Evolutionary conservation across 805 yeast genomes (phyloP), one percentile per base, ranked within the genome.

Genomic region (Ogataea neopini): DNA sequence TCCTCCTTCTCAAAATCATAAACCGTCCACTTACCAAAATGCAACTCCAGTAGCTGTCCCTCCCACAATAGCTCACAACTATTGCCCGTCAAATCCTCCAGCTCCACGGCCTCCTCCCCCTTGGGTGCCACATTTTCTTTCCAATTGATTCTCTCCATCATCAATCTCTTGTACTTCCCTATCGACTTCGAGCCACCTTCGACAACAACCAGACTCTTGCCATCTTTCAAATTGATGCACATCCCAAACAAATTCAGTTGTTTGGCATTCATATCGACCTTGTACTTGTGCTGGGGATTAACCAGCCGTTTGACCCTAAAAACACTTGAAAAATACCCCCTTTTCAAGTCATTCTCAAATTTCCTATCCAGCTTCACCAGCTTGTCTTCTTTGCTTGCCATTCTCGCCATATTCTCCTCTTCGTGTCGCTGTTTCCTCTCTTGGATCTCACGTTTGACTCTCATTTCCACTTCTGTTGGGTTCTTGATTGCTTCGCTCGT

Each of bases 401-500:
- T 83, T 29, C 98, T 72, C 6, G 67, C 79, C 42, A 74, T 74
- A 63, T 94, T 94, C 14, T 63, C 74, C 34, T 64, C 66, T 51
- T 77, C 72, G 67, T 94, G 99, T 33, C 68, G 64, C 11, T 66
- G 52, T 28, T 68, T 70, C 25, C 99, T 72, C 37, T 79, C 77
- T 33, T 76, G 81, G 3, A 89, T 85, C 51, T 91, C 94, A 19
- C 70, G 64, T 37, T 78, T 72, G 0, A 94, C 97, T 43, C 74
- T 66, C 64, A 74, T 72, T 60, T 92, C 99, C 55, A 90, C 84
- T 3, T 80, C 80, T 0, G 98, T 92, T 1, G 99, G 98, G 61
- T 94, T 96, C 49, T 78, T 74, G 40, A 91, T 85, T 6, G 94
- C 88, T 48, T 88, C 95, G 56, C 87, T 81, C 2, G 97, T 88